A percentile compares a stretch with the other conserved stretches of the same genome.
These are phyloP conservation scores for Theileria annulata DNA, from an alignment of 169 alveolate genomes.

Conservation along the genomic window DNA sequence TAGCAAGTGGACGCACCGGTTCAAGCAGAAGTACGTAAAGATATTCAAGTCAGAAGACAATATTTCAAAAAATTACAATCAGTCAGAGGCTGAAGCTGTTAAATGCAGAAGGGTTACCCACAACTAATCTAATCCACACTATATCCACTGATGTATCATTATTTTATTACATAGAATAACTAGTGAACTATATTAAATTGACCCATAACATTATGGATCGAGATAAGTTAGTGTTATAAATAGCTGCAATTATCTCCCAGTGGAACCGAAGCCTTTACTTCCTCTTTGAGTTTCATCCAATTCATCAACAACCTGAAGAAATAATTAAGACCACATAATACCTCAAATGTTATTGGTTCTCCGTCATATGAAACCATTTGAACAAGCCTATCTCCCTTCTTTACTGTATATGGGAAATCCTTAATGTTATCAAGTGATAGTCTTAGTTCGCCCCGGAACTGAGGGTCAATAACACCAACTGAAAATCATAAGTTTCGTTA, in stretches of 20 bases:
- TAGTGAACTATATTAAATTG: too few relatives aligned
- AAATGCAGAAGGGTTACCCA: conserved; percentile 48
- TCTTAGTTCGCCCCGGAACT: conserved; percentile 87
- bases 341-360: conserved; percentile 80
- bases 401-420: conserved; percentile 78
- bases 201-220: too few relatives aligned
- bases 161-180: neutral
- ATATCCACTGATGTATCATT: too few relatives aligned
- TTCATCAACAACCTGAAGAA: conserved; percentile 76
- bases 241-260: conserved; percentile 51
- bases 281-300: conserved; percentile 87
- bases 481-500: neutral
- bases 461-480: conserved; percentile 89
- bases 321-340: neutral
- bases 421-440: conserved; percentile 88
- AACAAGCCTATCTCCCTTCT: conserved; percentile 83
- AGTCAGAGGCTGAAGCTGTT: conserved; percentile 18
- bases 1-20: conserved; percentile 35
- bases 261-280: conserved; percentile 88
- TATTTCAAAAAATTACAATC: neutral
- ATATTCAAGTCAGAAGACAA: neutral
- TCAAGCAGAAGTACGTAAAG: conserved; percentile 25
- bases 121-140: too few relatives aligned
- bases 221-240: too few relatives aligned
- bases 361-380: conserved; percentile 88